A percentile compares a stretch with the other conserved stretches of the same genome.
These are phyloP conservation scores for Entoloma clypeatum DNA, from an alignment of 1,284 basidiomycete genomes.

Conservation along the genomic window DNA sequence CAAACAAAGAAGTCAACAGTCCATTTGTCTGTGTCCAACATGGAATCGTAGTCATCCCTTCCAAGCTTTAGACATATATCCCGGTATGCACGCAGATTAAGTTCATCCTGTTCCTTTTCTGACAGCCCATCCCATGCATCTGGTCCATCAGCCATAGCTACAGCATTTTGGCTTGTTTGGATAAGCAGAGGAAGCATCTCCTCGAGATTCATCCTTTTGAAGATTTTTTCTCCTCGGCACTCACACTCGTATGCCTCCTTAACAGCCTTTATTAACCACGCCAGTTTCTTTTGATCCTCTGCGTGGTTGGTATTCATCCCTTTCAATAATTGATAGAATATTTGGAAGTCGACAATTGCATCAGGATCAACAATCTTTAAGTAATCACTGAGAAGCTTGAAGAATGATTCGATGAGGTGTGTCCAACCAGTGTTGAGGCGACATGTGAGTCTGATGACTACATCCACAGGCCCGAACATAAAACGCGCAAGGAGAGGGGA, in stretches of 20 bases:
- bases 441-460: no score
- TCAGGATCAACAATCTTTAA: not conserved
- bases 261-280: not conserved
- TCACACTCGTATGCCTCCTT: constrained; percentile 3
- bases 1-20: no score
- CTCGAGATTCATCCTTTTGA: not conserved
- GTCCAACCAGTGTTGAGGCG: no score
- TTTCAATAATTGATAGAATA: not conserved
- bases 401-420: no score
- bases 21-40: no score
- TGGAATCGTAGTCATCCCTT: no score
- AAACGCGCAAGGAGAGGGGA: no score
- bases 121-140: not conserved
- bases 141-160: not conserved
- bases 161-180: not conserved
- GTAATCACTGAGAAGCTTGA: no score
- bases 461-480: no score
- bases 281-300: no score
- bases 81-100: not conserved
- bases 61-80: no score
- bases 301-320: not conserved
- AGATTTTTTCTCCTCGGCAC: not conserved
- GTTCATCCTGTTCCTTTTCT: not conserved
- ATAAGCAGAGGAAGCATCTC: not conserved
- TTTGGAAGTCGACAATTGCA: no score